Base-by-base conservation (phyloP, 192 early-diverging fungal genomes). In the Linderina pennispora region DNA sequence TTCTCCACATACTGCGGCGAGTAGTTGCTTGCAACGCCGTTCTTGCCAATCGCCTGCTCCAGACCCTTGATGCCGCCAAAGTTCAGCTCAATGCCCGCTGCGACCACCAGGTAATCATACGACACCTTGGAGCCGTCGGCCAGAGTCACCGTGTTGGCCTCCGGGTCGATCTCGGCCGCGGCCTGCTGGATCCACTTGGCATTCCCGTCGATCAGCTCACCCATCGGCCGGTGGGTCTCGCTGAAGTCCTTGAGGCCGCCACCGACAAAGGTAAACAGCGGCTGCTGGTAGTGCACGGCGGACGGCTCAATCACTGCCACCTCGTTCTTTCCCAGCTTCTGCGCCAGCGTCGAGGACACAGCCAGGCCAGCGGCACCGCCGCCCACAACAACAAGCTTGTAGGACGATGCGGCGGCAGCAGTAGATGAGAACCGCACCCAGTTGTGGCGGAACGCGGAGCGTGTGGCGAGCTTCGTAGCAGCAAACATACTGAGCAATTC, bases 211-310 rank as follows among this genome's bases (percentile, higher is more conserved):
- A 92, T 78, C 9, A 92, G 72, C 6, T 79, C 76, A 31, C 56
- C 66, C 55, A 79, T 87, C 10, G 88, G 79, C 51, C 77, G 75
- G 43, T 62, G 55, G 14, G 86, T 82, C 36, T 88, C 85, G 3
- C 45, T 55, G 40, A 92, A 79, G 23, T 81, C 43, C 77, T 92
- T 92, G 44, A 92, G 60, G 15, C 90, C 90, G 40, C 71, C 85
- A 28, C 90, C 90, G 32, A 92, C 90, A 81, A 89, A 88, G 11
- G 90, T 92, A 77, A 88, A 92, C 40, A 92, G 55, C 24, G 90
- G 90, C 77, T 92, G 90, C 62, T 91, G 89, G 61, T 86, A 85
- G 70, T 88, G 86, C 2, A 64, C 67, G 33, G 50, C 52, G 0
- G 87, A 78, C 19, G 87, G 85, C 39, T 89, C 87, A 38, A 89